Evolutionary conservation across 2,329 filamentous ascomycete species (phyloP).

Genomic region (Paracoccidioides brasiliensis): DNA sequence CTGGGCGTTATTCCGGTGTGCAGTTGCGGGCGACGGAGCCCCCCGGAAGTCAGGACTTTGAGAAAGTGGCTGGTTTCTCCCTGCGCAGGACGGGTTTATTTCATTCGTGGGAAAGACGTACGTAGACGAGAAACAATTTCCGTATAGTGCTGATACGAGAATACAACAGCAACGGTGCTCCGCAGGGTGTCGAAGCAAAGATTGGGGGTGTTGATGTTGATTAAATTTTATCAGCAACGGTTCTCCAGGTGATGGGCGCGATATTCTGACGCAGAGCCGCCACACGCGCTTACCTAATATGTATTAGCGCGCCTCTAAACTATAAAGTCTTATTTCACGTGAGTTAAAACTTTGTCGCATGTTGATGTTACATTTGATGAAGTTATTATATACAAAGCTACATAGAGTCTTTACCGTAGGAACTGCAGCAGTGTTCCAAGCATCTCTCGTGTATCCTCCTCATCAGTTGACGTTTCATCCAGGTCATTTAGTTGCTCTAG

Average conservation of each 20-base stretch:
- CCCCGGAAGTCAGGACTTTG: not conserved
- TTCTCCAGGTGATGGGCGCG: not conserved
- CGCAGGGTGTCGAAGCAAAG: not conserved
- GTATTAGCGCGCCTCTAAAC: not conserved
- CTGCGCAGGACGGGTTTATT: not conserved
- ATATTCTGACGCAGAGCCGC: not conserved
- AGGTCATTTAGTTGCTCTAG: constrained; percentile 50
- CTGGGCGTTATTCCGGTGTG: constrained; percentile 12
- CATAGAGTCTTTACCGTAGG: constrained; percentile 10
- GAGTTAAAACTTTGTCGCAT: not conserved
- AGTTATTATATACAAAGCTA: not conserved
- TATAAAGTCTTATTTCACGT: not conserved
- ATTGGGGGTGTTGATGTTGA: not conserved
- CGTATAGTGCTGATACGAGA: not conserved
- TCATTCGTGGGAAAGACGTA: not conserved
- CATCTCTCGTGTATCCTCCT: constrained; percentile 49
- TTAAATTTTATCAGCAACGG: not conserved
- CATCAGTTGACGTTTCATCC: constrained; percentile 41
- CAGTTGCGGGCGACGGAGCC: not conserved
- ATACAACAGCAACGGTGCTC: not conserved
- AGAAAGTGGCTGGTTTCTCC: not conserved
- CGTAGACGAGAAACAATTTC: not conserved
- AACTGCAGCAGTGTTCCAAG: constrained; percentile 43
- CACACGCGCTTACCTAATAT: not conserved
- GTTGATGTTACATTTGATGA: not conserved